Evolutionary conservation across 2,329 filamentous ascomycete species (phyloP).

Genomic region (Neonectria hederae): DNA sequence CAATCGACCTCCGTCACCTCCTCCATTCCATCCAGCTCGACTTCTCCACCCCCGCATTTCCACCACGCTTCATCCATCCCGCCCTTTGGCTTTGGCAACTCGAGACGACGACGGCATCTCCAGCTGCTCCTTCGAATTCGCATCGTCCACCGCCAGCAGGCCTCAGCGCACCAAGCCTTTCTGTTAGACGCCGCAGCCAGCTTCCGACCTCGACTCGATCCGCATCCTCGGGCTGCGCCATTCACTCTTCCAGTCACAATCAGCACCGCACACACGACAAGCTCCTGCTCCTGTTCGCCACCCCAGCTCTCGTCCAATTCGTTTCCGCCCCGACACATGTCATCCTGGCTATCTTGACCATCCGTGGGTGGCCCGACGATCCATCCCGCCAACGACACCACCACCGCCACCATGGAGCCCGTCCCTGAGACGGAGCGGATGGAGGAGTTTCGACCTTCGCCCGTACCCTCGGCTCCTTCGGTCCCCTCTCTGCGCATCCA

Average conservation of each 20-base stretch:
- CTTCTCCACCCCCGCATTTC: slow-evolving; percentile 28
- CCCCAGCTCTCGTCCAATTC: neutral
- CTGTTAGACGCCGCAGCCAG: neutral
- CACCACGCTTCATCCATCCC: slow-evolving; percentile 3
- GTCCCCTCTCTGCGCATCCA: slow-evolving; percentile 63
- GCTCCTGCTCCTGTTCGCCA: neutral
- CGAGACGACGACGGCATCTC: slow-evolving; percentile 2
- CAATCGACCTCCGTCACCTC: neutral
- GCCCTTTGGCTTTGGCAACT: slow-evolving; percentile 3
- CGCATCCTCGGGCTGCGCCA: neutral
- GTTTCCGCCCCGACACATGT: slow-evolving; percentile 33
- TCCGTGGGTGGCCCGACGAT: slow-evolving; percentile 35
- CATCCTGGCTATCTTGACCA: slow-evolving; percentile 36
- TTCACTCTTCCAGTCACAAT: neutral
- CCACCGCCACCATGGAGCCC: slow-evolving; percentile 65
- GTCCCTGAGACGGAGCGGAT: slow-evolving; percentile 75
- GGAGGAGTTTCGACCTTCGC: slow-evolving; percentile 70
- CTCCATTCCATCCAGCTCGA: slow-evolving; percentile 2
- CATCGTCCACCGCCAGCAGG: neutral
- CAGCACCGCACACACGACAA: neutral
- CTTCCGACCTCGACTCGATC: neutral
- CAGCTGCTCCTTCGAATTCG: neutral
- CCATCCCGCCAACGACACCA: slow-evolving; percentile 34
- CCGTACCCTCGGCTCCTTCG: slow-evolving; percentile 58
- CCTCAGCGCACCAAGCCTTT: neutral